A percentile compares a stretch with the other conserved stretches of the same genome.
phyloP scores from a whole-genome alignment of 352 stramenopile genomes.

The Globisporangium polare region DNA sequence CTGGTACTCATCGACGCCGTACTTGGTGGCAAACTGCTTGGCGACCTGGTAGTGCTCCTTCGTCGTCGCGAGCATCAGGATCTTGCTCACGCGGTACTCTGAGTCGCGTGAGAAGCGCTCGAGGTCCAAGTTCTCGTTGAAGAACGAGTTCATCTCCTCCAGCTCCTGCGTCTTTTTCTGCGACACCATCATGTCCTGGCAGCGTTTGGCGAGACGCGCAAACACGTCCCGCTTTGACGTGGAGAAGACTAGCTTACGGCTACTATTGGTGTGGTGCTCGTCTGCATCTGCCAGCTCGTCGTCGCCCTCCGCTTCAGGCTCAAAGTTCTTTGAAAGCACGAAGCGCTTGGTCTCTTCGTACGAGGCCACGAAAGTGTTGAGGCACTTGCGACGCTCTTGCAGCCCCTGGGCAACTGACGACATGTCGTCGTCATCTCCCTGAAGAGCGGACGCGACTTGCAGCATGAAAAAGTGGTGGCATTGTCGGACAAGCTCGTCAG shows the following conservation, averaged over 20 bases:
- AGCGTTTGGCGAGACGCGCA: constrained; percentile 35
- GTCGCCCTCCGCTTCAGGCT: constrained; percentile 8
- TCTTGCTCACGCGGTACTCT: constrained; percentile 42
- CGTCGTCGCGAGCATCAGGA: constrained; percentile 46
- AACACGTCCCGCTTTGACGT: constrained; percentile 14
- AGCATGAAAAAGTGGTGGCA: constrained; percentile 51
- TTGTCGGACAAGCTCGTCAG: constrained; percentile 19
- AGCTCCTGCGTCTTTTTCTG: constrained; percentile 60
- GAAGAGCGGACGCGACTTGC: constrained; percentile 16
- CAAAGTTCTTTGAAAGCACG: constrained; percentile 6
- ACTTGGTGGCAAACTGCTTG: constrained; percentile 62
- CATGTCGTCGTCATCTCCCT: not conserved
- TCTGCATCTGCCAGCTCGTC: not conserved
- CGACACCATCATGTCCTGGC: constrained; percentile 40
- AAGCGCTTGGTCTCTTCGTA: constrained; percentile 15
- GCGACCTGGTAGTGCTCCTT: constrained; percentile 45
- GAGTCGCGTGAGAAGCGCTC: constrained; percentile 46
- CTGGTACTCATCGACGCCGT: constrained; percentile 55
- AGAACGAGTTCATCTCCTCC: constrained; percentile 57
- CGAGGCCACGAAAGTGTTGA: constrained; percentile 5
- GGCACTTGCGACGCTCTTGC: not conserved
- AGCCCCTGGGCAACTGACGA: not conserved
- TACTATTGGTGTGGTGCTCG: not conserved
- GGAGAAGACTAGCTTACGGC: not conserved
- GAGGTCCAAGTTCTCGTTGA: constrained; percentile 56